A percentile compares a stretch with the other conserved stretches of the same genome.
phyloP scores from a whole-genome alignment of 176 grass and related monocot genomes.

The Musa schizocarpa region DNA sequence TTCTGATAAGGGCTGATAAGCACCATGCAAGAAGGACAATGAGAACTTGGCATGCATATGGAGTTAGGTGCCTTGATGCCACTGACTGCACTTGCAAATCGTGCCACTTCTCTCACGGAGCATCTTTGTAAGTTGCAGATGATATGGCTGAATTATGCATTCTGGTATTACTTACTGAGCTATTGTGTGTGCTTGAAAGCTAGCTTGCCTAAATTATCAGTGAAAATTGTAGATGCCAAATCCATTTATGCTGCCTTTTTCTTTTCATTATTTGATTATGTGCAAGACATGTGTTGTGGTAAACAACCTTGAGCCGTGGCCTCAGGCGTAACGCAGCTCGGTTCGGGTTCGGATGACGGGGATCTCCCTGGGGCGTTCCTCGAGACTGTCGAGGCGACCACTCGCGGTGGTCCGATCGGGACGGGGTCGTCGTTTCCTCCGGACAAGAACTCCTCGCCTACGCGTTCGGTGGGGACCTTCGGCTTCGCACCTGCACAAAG shows the following conservation, averaged over 20 bases:
- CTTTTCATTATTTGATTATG: not conserved
- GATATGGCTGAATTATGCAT: conserved; percentile 21
- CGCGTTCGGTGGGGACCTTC: too few species aligned
- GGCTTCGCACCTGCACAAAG: too few species aligned
- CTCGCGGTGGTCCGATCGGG: too few species aligned
- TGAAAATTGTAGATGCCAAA: conserved; percentile 2
- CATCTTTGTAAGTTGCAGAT: conserved; percentile 63
- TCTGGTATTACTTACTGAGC: too few species aligned
- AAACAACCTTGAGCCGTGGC: too few species aligned
- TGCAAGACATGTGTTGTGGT: not conserved
- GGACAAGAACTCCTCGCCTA: too few species aligned
- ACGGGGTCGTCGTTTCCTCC: too few species aligned
- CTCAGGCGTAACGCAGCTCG: too few species aligned
- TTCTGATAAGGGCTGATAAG: conserved; percentile 65
- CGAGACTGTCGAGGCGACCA: too few species aligned
- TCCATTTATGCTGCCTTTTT: not conserved
- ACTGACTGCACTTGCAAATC: conserved; percentile 72
- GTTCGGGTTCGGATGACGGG: too few species aligned
- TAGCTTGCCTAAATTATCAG: not conserved
- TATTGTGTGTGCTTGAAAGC: not conserved
- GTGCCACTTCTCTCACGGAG: conserved; percentile 71
- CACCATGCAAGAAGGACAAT: conserved; percentile 85
- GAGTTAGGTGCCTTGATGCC: conserved; percentile 76
- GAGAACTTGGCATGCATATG: conserved; percentile 82
- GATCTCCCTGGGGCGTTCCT: too few species aligned